phyloP scores from a whole-genome alignment of 257 asterid species.

The Linaria vulgaris region DNA sequence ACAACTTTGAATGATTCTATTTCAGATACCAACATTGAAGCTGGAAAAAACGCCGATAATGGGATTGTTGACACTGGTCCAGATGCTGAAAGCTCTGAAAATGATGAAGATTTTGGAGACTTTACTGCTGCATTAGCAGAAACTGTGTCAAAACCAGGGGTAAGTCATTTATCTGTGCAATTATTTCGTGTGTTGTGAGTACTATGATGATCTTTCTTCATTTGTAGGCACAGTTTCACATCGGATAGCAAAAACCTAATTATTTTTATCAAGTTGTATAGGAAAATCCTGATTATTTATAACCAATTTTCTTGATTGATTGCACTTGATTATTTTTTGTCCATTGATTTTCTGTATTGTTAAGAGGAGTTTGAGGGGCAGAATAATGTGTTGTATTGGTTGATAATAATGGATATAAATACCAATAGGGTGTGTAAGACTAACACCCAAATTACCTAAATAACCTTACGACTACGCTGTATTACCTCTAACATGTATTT shows the following conservation, averaged over 20 bases:
- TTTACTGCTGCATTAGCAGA: conserved; percentile 55
- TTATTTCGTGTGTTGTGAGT: conserved; percentile 5
- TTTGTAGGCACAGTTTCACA: conserved; percentile 24
- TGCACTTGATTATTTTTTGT: not conserved
- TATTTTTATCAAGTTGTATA: conserved; percentile 22
- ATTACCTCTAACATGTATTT: no score
- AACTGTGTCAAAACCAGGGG: conserved; percentile 44
- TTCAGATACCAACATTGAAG: conserved; percentile 28
- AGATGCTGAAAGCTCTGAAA: conserved; percentile 36
- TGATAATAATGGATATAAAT: no score
- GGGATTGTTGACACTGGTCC: conserved; percentile 28
- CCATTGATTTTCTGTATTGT: not conserved
- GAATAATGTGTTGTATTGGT: no score
- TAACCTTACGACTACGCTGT: no score
- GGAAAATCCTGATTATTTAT: conserved; percentile 33
- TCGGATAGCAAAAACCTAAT: conserved; percentile 33
- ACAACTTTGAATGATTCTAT: conserved; percentile 32
- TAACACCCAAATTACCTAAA: no score
- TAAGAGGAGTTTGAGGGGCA: no score
- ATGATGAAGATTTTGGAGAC: conserved; percentile 66
- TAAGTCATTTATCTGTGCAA: conserved; percentile 25
- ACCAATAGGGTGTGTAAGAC: no score
- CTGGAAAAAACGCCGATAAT: conserved; percentile 31
- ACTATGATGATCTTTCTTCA: conserved; percentile 23
- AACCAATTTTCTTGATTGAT: conserved; percentile 2